Base-by-base conservation (phyloP, 2,329 filamentous ascomycete species). In the Bipolaris sorokiniana region DNA sequence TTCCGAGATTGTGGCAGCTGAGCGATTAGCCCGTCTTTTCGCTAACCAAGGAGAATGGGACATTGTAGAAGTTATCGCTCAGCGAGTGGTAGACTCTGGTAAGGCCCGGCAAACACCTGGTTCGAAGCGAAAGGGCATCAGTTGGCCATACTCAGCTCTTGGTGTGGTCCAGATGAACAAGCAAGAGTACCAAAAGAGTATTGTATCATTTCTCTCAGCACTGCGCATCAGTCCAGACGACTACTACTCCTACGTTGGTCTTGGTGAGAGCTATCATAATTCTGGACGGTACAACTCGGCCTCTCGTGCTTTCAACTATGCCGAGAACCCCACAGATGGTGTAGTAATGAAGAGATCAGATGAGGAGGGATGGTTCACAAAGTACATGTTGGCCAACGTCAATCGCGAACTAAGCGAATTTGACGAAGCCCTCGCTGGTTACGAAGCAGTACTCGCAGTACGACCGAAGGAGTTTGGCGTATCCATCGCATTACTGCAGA, bases 201-300 rank as follows among this genome's bases (percentile, higher is more conserved):
- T 98, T 51, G 88, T 94, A 7, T 96, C 92, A 0, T 99, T 98
- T 74, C 90, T 98, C 70, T 87, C 91, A 1, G 93, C 95, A 10
- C 81, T 99, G 33, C 85, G 94, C 51, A 90, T 97, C 46, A 86
- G 88, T 1, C 92, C 93, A 0, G 82, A 88, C 40, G 92, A 98
- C 75, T 98, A 98, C 70, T 90, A 99, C 77, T 96, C 91, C 0
- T 99, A 94, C 87, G 90, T 99, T 22, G 95, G 95, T 1, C 83
- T 99, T 1, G 95, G 94, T n/a, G 95, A 99, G 78, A 96, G 92
- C 71, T 99, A 99, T 71, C 90, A 97, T 73, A 95, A 91, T 66
- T 96, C 93, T 15, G 94, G 95, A 9, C 85, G 94, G 61, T 96
- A 96, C 70, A 90, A 97, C 58, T 94, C 95, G n/a, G 94, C 95